Evolutionary conservation across 768 basidiomycete species (phyloP), one percentile per base, ranked within the genome.

Genomic region (Clitopilus hobsonii): DNA sequence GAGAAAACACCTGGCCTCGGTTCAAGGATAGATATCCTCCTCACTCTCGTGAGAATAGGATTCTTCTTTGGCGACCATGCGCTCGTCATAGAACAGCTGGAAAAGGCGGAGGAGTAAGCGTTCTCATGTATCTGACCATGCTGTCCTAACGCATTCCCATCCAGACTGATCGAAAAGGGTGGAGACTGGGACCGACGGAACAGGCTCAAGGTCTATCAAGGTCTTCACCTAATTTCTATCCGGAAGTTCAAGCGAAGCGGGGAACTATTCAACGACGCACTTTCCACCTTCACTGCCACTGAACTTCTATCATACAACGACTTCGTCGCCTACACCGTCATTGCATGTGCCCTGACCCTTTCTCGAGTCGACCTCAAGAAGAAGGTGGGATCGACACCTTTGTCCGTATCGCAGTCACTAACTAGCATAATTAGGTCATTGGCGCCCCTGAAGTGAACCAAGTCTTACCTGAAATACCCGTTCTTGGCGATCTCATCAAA

Each of bases 101-200:
- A 82, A 25, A 85, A 87, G 61, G 95, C 95, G 0, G 89, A 92
- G 62, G 80, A 85, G 90, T 94, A 55, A 58, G 86, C 78, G 23
- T 3, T 10, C 10, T 22, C 29, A n/a, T n/a, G n/a, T n/a, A n/a
- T n/a, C 6, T 54, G 16, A 28, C 14, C 32, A 18, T 47, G 16
- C 23, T 53, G 29, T 11, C 25, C 38, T n/a, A n/a, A n/a, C n/a
- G n/a, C n/a, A n/a, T 10, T 52, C 51, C 38, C 18, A n/a, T 25
- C 0, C 65, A 94, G 92, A 54, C 77, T 97, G 38, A 89, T 97
- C 53, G 94, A 98, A 62, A 83, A 93, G 68, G 96, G 96, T 0
- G 96, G 96, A 45, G 96, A 99, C 72, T 99, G 96, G 96, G 96
- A 99, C 69, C 79, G 96, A 53, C 84, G 94, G 32, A 99, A 98